Percentiles rank a stretch among this genome's conserved stretches.
Evolutionary conservation across 2,329 filamentous ascomycete species (phyloP).

Genomic region (Cytospora piceae): DNA sequence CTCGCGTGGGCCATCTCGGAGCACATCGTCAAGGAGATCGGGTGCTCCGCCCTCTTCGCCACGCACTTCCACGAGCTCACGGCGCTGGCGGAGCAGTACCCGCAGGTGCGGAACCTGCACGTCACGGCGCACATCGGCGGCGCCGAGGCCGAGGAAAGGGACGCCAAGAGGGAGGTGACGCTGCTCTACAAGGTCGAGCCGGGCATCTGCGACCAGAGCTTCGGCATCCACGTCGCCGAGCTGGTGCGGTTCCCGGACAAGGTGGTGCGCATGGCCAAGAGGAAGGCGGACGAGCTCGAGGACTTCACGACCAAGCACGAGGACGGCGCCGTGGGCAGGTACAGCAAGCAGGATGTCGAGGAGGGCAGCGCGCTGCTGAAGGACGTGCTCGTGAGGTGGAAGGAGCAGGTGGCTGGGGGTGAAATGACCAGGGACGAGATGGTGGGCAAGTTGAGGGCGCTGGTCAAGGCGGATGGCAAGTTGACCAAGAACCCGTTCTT

Average conservation of each 20-base stretch:
- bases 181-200: constrained; percentile 96
- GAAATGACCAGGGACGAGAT: constrained; percentile 74
- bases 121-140: constrained; percentile 88
- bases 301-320: constrained; percentile 87
- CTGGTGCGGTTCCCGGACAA: constrained; percentile 95
- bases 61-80: constrained; percentile 99
- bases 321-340: constrained; percentile 55
- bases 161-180: constrained; percentile 80
- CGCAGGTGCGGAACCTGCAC: constrained; percentile 89
- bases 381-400: constrained; percentile 82
- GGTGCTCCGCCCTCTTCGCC: constrained; percentile 92
- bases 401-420: constrained; percentile 68
- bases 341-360: constrained; percentile 85
- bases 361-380: constrained; percentile 86
- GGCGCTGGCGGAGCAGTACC: constrained; percentile 81
- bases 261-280: constrained; percentile 98
- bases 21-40: constrained; percentile 94
- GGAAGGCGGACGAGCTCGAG: constrained; percentile 96
- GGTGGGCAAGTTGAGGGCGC: constrained; percentile 74
- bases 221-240: constrained; percentile 97
- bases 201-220: constrained; percentile 94
- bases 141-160: constrained; percentile 39
- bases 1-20: constrained; percentile 99
- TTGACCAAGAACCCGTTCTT: constrained; percentile 71
- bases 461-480: constrained; percentile 75